Conservation (phyloP, 495 filamentous ascomycete genomes). For the Penicillium subrubescens region DNA sequence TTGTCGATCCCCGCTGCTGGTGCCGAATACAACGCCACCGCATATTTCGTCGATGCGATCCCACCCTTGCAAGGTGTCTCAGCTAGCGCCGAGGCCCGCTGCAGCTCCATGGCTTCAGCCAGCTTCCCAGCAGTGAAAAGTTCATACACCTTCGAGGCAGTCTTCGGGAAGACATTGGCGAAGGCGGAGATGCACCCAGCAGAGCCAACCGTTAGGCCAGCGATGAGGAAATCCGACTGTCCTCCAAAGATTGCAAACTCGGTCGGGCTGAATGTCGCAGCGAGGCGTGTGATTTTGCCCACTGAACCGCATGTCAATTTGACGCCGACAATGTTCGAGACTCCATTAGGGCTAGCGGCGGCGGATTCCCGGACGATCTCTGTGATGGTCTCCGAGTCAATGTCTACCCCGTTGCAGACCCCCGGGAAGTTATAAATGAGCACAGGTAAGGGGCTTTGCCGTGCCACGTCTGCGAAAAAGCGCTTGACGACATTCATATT, state of each 20-base stretch:
- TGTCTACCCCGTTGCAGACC: constrained; percentile 70
- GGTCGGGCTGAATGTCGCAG: constrained; percentile 51
- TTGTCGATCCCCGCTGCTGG: constrained; percentile 57
- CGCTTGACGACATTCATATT: constrained; percentile 56
- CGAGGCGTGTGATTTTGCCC: constrained; percentile 60
- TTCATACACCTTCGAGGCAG: constrained; percentile 54
- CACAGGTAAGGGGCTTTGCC: constrained; percentile 52
- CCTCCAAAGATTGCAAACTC: constrained; percentile 66
- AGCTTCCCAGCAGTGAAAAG: constrained; percentile 51
- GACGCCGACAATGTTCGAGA: constrained; percentile 56
- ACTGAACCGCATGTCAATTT: constrained; percentile 68
- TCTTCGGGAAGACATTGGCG: constrained; percentile 65
- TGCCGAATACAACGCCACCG: constrained; percentile 56
- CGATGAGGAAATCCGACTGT: constrained; percentile 67
- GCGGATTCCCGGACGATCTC: constrained; percentile 47
- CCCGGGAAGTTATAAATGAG: constrained; percentile 73
- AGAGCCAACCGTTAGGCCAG: constrained; percentile 55
- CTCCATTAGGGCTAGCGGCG: constrained; percentile 42
- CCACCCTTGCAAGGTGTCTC: constrained; percentile 62
- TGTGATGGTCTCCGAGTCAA: constrained; percentile 62
- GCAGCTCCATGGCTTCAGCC: constrained; percentile 57
- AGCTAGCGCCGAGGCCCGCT: constrained; percentile 51
- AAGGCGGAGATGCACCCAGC: constrained; percentile 69
- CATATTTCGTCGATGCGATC: constrained; percentile 68
- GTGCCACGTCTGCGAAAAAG: constrained; percentile 61